These are phyloP conservation scores for Colletotrichum orchidophilum DNA, from an alignment of 2,329 filamentous ascomycete species.

Conservation along the genomic window DNA sequence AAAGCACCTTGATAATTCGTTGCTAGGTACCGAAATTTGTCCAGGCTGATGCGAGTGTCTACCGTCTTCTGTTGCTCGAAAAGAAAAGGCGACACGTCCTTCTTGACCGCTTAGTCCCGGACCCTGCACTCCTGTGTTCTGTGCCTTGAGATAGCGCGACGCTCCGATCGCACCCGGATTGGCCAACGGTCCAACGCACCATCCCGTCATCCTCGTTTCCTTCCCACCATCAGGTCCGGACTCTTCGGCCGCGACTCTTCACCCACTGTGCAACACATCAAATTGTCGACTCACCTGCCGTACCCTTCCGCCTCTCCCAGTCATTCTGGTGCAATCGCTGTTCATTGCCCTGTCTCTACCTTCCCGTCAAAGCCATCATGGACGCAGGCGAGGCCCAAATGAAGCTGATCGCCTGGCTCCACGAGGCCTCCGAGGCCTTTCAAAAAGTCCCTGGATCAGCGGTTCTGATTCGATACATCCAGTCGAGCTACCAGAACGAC, in stretches of 20 bases:
- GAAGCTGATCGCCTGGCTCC: slow-evolving; percentile 61
- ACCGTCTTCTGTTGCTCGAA: background rate
- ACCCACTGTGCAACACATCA: background rate
- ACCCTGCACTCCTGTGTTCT: background rate
- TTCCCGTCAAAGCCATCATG: slow-evolving; percentile 52
- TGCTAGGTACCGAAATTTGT: no score
- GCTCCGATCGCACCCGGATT: background rate
- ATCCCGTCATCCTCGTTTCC: background rate
- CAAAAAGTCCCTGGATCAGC: slow-evolving; percentile 94
- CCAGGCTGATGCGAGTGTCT: no score
- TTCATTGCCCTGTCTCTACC: background rate
- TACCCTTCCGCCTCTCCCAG: background rate
- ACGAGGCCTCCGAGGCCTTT: slow-evolving; percentile 71
- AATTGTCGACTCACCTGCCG: background rate
- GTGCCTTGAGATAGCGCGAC: background rate
- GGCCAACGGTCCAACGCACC: background rate
- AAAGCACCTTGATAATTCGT: background rate
- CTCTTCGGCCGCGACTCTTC: background rate
- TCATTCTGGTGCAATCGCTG: background rate
- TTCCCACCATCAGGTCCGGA: background rate
- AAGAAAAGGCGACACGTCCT: no score
- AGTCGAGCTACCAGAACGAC: slow-evolving; percentile 97
- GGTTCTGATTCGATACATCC: slow-evolving; percentile 93
- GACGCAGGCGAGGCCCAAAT: slow-evolving; percentile 70
- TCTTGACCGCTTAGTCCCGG: background rate